phyloP scores from a whole-genome alignment of 2,329 filamentous ascomycete genomes.

The Daldinia sp. region DNA sequence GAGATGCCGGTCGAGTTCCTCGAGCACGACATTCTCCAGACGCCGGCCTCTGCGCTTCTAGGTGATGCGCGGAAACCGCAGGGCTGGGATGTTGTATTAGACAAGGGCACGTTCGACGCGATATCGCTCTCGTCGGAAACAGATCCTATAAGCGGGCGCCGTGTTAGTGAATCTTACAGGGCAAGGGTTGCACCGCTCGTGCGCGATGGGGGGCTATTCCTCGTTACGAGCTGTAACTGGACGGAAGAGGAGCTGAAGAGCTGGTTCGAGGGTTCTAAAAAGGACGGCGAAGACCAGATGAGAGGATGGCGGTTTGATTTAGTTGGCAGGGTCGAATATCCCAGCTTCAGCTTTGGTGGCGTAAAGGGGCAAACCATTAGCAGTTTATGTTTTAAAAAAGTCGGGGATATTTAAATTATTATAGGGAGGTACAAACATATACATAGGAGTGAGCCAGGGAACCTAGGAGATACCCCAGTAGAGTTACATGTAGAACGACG shows the following conservation, averaged over 20 bases:
- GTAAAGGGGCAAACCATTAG: constrained; percentile 88
- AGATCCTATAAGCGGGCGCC: constrained; percentile 58
- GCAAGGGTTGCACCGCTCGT: constrained; percentile 73
- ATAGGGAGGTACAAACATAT: neutral
- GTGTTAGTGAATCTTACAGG: constrained; percentile 79
- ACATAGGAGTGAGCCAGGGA: neutral
- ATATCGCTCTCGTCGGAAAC: constrained; percentile 75
- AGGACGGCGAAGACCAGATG: constrained; percentile 22
- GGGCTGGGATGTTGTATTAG: constrained; percentile 90
- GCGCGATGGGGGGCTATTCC: constrained; percentile 73
- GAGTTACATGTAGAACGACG: neutral
- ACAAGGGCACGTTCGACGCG: constrained; percentile 98
- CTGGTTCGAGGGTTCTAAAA: constrained; percentile 72
- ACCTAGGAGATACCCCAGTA: neutral
- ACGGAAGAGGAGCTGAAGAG: constrained; percentile 82
- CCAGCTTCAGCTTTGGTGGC: constrained; percentile 88
- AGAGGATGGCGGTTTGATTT: constrained; percentile 61
- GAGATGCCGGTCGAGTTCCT: constrained; percentile 53
- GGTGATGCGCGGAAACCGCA: constrained; percentile 16
- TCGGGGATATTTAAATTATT: constrained; percentile 39
- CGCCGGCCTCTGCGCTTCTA: constrained; percentile 50
- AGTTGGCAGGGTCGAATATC: constrained; percentile 78
- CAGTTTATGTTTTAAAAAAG: constrained; percentile 78
- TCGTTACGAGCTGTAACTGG: constrained; percentile 98
- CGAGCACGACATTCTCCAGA: constrained; percentile 71